These are phyloP conservation scores for Rubus idaeus DNA, from an alignment of 306 rosid genomes.

Conservation along the genomic window DNA sequence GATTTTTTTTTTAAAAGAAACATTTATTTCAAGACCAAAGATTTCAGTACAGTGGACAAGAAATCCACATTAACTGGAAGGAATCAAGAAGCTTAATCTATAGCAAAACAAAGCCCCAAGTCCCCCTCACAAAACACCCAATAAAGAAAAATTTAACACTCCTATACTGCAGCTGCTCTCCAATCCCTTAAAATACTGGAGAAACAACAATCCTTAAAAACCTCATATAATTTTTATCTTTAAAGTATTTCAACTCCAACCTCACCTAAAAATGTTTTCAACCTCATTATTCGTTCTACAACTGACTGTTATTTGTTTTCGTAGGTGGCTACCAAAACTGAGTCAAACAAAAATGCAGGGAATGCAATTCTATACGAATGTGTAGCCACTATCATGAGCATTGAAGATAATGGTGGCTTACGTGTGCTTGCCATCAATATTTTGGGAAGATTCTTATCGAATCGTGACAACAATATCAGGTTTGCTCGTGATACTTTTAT, in stretches of 20 bases:
- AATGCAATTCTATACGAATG: conserved; percentile 94
- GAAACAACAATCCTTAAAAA: no score
- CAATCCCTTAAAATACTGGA: no score
- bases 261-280: background rate
- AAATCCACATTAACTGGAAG: no score
- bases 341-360: conserved; percentile 96
- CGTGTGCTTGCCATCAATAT: conserved; percentile 97
- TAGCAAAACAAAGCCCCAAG: no score
- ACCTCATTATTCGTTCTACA: conserved; percentile 6
- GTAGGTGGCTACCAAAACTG: conserved; percentile 98
- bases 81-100: no score
- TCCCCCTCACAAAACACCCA: no score
- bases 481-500: conserved; percentile 27
- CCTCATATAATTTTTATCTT: conserved; percentile 17
- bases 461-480: conserved; percentile 98
- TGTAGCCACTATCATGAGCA: conserved; percentile 96
- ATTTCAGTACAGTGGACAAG: no score
- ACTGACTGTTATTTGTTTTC: conserved; percentile 25
- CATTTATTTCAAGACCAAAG: no score
- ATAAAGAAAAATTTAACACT: no score
- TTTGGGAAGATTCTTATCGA: conserved; percentile 95
- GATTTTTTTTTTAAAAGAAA: no score
- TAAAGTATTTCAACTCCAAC: conserved; percentile 17
- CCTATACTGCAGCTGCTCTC: no score
- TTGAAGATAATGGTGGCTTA: conserved; percentile 93